Evolutionary conservation across 2,329 filamentous ascomycete species (phyloP).

Genomic region (Colletotrichum sublineola): DNA sequence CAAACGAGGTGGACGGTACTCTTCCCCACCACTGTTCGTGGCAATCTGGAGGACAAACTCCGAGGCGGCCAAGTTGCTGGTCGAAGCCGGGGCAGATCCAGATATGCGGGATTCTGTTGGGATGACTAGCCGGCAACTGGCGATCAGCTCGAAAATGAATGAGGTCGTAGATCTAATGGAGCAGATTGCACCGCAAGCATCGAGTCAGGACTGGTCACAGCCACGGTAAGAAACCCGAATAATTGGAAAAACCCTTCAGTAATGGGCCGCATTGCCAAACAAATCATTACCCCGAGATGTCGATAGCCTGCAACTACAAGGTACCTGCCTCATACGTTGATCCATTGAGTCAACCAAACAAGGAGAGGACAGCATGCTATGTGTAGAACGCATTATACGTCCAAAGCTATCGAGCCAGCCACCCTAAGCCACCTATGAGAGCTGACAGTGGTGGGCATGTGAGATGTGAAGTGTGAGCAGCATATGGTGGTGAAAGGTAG

Average conservation of each 20-base stretch:
- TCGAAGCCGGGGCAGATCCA: conserved; percentile 46
- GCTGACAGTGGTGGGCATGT: too few species aligned
- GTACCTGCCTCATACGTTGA: neutral
- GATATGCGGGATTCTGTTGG: conserved; percentile 14
- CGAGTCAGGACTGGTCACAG: neutral
- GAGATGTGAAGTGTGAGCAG: too few species aligned
- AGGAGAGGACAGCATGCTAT: too few species aligned
- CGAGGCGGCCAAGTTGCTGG: conserved; percentile 44
- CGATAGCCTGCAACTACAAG: neutral
- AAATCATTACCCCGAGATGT: neutral
- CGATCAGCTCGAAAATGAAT: neutral
- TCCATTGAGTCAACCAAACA: neutral
- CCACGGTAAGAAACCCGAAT: neutral
- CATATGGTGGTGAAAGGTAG: neutral
- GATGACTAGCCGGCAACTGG: conserved; percentile 22
- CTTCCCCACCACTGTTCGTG: conserved; percentile 44
- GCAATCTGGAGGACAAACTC: conserved; percentile 43
- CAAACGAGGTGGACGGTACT: conserved; percentile 43
- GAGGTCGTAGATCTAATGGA: conserved; percentile 24
- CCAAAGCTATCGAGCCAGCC: neutral
- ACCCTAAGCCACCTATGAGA: neutral
- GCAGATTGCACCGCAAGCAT: neutral
- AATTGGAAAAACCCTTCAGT: too few species aligned
- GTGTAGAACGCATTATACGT: neutral
- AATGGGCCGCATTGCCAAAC: neutral